Evolutionary conservation across 2,329 filamentous ascomycete species (phyloP), one percentile per base, ranked within the genome.

Genomic region (Claviceps fusiformis): DNA sequence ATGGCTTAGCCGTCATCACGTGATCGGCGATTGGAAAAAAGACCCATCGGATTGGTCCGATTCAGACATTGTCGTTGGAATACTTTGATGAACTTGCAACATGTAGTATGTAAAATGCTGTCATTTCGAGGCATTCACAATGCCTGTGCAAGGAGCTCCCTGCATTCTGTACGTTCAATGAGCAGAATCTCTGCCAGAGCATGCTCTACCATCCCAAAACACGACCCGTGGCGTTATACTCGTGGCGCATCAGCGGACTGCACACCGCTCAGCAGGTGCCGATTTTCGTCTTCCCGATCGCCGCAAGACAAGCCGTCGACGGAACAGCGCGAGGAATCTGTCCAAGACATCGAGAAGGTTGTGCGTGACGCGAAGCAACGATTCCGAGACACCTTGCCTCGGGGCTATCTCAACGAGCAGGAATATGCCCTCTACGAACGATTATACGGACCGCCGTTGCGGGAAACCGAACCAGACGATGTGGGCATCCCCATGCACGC

Each of bases 371-470:
- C 88, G 41, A 82, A 86, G 62, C 84, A 88, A 59, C 76, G 81
- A 9, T 95, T 89, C 67, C 85, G 89, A 58, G 84, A 93, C 63
- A 83, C 78, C 0, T 70, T 96, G 29, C 91, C 91, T 0, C 79
- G 82, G 37, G 83, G 78, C 39, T 81, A 88, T 62, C 69, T 96
- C 53, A 82, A 75, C 39, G 75, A 77, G 1, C 79, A 86, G 54
- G 90, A 95, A 67, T 83, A 86, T 63, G 73, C 72, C 50, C 72
- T 95, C 0, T 95, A 95, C 68, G 82, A 86, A 64, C 78, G 89
- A 59, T 71, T 95, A 17, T 96, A 93, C 67, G 92, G 91, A 1
- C 75, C 83, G 39, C 89, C 90, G 2, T 66, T 87, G 58, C 76
- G 83, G 46, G 76, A 79, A 53, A 85, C 81, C 2, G 68, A 64